phyloP scores from a whole-genome alignment of 2,329 filamentous ascomycete genomes.

The Ceratocystis cacaofunesta region DNA sequence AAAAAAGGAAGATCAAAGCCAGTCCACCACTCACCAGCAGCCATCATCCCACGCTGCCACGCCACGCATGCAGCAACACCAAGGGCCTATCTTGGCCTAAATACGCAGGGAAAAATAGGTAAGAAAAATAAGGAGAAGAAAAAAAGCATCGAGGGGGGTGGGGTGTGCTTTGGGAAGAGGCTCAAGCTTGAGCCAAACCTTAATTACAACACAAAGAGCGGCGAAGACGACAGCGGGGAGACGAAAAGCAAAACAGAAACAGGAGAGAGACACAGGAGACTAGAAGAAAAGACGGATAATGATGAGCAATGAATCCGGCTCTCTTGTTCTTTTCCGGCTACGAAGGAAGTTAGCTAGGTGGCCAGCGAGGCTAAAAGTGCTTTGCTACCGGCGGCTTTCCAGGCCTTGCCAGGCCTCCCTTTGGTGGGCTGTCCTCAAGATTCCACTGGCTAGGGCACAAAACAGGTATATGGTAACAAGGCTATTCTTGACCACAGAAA shows the following conservation, averaged over 20 bases:
- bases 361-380: too few relatives aligned
- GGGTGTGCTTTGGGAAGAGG: background rate
- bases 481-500: background rate
- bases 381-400: background rate
- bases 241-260: background rate
- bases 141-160: background rate
- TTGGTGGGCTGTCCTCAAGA: too few relatives aligned
- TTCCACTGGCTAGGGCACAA: too few relatives aligned
- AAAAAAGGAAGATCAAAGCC: background rate
- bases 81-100: too few relatives aligned
- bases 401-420: too few relatives aligned
- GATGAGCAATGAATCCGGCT: too few relatives aligned
- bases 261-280: background rate
- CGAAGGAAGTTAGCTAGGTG: background rate
- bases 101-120: background rate
- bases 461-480: too few relatives aligned
- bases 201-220: background rate
- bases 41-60: background rate
- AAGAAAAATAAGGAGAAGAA: background rate
- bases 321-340: background rate
- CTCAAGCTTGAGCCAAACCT: constrained; percentile 4
- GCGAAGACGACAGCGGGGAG: too few relatives aligned
- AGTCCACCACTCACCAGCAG: background rate
- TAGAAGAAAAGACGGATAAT: background rate
- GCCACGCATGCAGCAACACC: background rate